Percentiles rank a stretch among this genome's conserved stretches.
phyloP scores from a whole-genome alignment of 202 grass and related monocot genomes.

The Schoenoplectus triqueter region DNA sequence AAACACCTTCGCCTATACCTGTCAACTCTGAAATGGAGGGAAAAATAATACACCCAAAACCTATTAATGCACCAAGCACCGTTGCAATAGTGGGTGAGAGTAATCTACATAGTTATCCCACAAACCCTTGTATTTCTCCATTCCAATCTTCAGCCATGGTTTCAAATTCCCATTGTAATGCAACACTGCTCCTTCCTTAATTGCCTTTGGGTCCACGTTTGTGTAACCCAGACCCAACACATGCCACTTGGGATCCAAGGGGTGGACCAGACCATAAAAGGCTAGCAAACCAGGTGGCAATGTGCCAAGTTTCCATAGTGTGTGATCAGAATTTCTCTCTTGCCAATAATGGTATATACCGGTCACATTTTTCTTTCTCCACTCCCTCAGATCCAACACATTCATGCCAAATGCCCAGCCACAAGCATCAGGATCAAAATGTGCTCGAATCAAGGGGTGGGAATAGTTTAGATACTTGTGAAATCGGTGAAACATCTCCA shows the following conservation, averaged over 20 bases:
- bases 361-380: slow-evolving; percentile 96
- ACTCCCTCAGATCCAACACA: slow-evolving; percentile 88
- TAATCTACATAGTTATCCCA: slow-evolving; percentile 99
- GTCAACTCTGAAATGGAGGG: too few species aligned
- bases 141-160: slow-evolving; percentile 98
- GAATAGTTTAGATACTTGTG: slow-evolving; percentile 99
- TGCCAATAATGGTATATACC: slow-evolving; percentile 99
- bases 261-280: slow-evolving; percentile 90
- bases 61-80: slow-evolving; percentile 70
- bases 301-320: slow-evolving; percentile 95
- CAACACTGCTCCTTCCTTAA: slow-evolving; percentile 92
- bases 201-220: slow-evolving; percentile 64
- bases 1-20: too few species aligned
- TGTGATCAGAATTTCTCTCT: slow-evolving; percentile 91
- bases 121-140: slow-evolving; percentile 95
- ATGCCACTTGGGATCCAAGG: slow-evolving; percentile 93
- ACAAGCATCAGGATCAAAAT: slow-evolving; percentile 99
- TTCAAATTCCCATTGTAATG: slow-evolving; percentile 99
- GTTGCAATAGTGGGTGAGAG: slow-evolving; percentile 87
- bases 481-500: slow-evolving; percentile 99
- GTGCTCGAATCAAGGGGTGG: slow-evolving; percentile 83
- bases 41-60: slow-evolving; percentile 24
- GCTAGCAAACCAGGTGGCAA: slow-evolving; percentile 92
- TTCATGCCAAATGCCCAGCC: slow-evolving; percentile 99
- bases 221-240: slow-evolving; percentile 96